A percentile compares a stretch with the other conserved stretches of the same genome.
Conservation (phyloP, 352 stramenopile species). For the Pilasporangium apinafurcum region DNA sequence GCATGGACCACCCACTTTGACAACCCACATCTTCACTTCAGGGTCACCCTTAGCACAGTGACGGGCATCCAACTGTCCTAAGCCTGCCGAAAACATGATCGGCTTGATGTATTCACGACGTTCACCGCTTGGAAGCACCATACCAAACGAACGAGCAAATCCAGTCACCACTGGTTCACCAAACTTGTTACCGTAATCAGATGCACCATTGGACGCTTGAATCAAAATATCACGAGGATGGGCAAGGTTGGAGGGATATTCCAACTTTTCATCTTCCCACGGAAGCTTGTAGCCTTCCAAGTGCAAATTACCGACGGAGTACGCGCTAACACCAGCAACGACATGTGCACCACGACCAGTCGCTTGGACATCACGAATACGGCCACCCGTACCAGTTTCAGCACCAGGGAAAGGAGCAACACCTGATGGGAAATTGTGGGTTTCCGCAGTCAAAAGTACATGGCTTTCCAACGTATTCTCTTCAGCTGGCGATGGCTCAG, state of each 20-base stretch:
- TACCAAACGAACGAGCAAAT: constrained; percentile 97
- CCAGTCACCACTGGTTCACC: constrained; percentile 98
- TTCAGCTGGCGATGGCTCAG: constrained; percentile 59
- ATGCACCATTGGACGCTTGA: constrained; percentile 97
- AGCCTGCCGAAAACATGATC: constrained; percentile 99
- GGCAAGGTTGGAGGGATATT: constrained; percentile 89
- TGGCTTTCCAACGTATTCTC: constrained; percentile 86
- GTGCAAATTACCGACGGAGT: constrained; percentile 93
- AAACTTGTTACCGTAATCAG: constrained; percentile 99
- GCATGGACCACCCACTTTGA: constrained; percentile 97
- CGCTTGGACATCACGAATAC: constrained; percentile 98
- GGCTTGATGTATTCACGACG: constrained; percentile 99
- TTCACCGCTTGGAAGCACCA: constrained; percentile 92
- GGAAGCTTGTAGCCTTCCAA: constrained; percentile 95
- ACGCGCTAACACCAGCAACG: constrained; percentile 88
- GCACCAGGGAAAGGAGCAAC: constrained; percentile 94
- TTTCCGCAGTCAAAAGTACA: constrained; percentile 97
- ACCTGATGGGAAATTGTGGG: constrained; percentile 99
- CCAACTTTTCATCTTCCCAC: constrained; percentile 93
- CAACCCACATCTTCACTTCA: constrained; percentile 94
- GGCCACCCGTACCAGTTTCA: constrained; percentile 96
- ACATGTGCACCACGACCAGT: constrained; percentile 95
- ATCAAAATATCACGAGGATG: constrained; percentile 94
- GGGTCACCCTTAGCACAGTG: constrained; percentile 94
- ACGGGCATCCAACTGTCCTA: constrained; percentile 93